Conservation (phyloP, 352 stramenopile genomes). For the Pythium sukuiense region DNA sequence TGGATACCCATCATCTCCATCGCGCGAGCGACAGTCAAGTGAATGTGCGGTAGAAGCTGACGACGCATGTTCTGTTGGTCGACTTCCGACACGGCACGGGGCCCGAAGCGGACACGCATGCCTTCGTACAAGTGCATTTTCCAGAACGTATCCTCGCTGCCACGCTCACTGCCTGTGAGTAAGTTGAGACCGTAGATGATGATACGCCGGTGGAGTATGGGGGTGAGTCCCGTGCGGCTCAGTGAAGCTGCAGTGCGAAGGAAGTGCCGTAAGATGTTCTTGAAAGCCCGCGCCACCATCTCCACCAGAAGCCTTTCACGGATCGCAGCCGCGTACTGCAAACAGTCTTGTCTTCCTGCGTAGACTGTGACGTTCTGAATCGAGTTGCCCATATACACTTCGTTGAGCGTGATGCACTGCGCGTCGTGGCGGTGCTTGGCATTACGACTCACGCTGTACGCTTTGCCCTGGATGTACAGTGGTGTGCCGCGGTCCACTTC, state of each 20-base stretch:
- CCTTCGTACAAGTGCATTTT: constrained; percentile 67
- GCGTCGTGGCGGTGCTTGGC: constrained; percentile 49
- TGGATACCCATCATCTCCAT: constrained; percentile 55
- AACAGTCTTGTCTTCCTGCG: constrained; percentile 62
- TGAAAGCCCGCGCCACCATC: constrained; percentile 87
- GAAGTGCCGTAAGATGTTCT: constrained; percentile 82
- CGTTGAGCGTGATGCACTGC: constrained; percentile 61
- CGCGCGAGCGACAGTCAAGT: constrained; percentile 54
- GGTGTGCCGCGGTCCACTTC: constrained; percentile 73
- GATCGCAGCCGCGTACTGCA: constrained; percentile 50
- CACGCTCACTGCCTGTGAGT: constrained; percentile 52
- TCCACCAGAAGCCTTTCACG: constrained; percentile 74
- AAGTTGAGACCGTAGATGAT: constrained; percentile 65
- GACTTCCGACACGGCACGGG: constrained; percentile 59
- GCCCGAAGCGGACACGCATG: constrained; percentile 76
- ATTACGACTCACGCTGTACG: constrained; percentile 47
- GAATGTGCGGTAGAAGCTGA: constrained; percentile 43
- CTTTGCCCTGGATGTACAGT: constrained; percentile 57
- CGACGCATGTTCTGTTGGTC: constrained; percentile 80
- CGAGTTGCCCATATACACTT: constrained; percentile 57
- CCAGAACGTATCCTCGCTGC: constrained; percentile 69
- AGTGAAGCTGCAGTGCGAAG: constrained; percentile 46
- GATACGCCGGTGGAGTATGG: constrained; percentile 47
- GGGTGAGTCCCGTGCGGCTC: constrained; percentile 42
- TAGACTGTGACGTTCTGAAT: constrained; percentile 74